Conservation (phyloP, 768 basidiomycete genomes). For the Kwoniella newhampshirensis region DNA sequence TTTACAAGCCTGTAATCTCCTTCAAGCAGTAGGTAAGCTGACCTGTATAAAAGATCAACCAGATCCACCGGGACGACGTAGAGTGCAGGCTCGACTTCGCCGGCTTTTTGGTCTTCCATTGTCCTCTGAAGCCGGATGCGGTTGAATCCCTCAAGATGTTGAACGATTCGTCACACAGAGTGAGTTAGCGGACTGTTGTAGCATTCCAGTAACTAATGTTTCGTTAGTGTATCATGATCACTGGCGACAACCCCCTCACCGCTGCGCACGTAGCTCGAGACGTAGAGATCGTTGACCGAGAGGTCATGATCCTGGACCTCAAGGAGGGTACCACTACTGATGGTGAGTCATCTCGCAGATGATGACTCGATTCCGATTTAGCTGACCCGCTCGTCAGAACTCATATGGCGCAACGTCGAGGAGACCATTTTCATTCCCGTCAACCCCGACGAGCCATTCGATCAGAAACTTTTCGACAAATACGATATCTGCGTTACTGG, state of each 20-base stretch:
- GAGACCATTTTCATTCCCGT: slow-evolving; percentile 85
- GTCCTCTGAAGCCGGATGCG: slow-evolving; percentile 92
- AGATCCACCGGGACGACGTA: slow-evolving; percentile 73
- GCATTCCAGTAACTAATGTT: not conserved
- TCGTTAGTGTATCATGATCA: slow-evolving; percentile 93
- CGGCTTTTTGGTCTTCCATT: slow-evolving; percentile 99
- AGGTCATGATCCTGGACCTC: slow-evolving; percentile 86
- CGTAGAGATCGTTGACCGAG: slow-evolving; percentile 95
- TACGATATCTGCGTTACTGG: slow-evolving; percentile 98
- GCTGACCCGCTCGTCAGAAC: slow-evolving; percentile 58
- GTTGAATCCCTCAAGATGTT: slow-evolving; percentile 88
- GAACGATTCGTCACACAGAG: slow-evolving; percentile 91
- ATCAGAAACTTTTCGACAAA: slow-evolving; percentile 70
- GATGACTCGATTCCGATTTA: not conserved
- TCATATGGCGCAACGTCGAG: slow-evolving; percentile 91
- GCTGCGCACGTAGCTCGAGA: slow-evolving; percentile 93
- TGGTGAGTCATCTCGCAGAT: slow-evolving; percentile 60
- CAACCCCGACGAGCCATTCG: slow-evolving; percentile 73
- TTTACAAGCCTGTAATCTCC: no score
- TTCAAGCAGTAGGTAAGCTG: no score
- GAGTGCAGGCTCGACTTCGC: slow-evolving; percentile 78
- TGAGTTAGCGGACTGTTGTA: slow-evolving; percentile 56
- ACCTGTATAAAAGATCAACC: slow-evolving; percentile 69
- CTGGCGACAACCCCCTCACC: slow-evolving; percentile 96
- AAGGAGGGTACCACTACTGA: slow-evolving; percentile 72